Evolutionary conservation across 2,329 filamentous ascomycete genomes (phyloP).

Genomic region (Ophiostoma sp.): DNA sequence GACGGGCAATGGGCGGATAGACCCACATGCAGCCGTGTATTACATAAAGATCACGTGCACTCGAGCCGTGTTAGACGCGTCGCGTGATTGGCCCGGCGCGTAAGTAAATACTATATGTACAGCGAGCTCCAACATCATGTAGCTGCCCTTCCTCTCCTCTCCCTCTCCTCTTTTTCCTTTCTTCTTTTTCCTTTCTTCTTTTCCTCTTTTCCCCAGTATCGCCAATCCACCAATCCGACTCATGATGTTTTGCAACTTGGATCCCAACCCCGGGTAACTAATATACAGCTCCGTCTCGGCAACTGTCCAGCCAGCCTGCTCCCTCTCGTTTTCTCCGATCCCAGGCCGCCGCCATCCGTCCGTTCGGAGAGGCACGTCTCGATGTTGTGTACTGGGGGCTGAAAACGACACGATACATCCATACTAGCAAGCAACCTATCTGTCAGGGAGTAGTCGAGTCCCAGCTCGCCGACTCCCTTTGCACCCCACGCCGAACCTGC

Average conservation of each 20-base stretch:
- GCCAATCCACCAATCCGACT: background rate
- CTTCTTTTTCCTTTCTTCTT: background rate
- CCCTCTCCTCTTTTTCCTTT: background rate
- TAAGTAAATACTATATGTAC: background rate
- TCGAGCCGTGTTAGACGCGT: constrained; percentile 8
- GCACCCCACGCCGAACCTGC: constrained; percentile 70
- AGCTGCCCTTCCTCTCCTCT: constrained; percentile 4
- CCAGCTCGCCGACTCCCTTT: constrained; percentile 25
- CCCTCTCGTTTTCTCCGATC: background rate
- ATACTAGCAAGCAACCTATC: constrained; percentile 17
- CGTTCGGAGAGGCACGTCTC: background rate
- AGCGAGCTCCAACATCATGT: constrained; percentile 5
- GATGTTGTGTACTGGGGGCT: background rate
- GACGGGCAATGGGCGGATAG: background rate
- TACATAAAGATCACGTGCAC: background rate
- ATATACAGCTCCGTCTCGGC: background rate
- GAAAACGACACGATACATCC: constrained; percentile 3
- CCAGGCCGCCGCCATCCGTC: constrained; percentile 10
- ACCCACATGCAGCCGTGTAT: background rate
- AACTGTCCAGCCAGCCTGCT: background rate
- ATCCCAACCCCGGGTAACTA: background rate
- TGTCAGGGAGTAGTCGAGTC: constrained; percentile 2
- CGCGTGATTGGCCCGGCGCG: constrained; percentile 23
- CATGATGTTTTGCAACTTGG: background rate
- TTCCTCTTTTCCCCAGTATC: background rate